Evolutionary conservation across 371 early-diverging fungal genomes (phyloP).

Genomic region (Apophysomyces variabilis): DNA sequence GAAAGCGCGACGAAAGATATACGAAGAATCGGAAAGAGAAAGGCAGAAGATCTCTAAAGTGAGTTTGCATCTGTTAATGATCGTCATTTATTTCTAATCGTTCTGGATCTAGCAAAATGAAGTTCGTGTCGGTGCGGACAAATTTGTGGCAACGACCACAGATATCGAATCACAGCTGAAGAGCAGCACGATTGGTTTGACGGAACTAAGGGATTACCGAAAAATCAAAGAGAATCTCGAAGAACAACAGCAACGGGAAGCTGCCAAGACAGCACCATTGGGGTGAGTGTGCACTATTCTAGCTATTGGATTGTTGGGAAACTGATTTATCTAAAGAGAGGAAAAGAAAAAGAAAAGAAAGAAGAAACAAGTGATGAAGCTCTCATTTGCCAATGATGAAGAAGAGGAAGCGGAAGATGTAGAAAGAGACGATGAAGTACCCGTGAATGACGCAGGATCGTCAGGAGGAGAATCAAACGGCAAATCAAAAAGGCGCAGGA

Average conservation of each 20-base stretch:
- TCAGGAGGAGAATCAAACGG: slow-evolving; percentile 22
- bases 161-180: slow-evolving; percentile 86
- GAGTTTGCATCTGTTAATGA: slow-evolving; percentile 11
- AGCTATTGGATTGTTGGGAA: neutral
- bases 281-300: slow-evolving; percentile 24
- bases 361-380: slow-evolving; percentile 61
- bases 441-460: slow-evolving; percentile 21
- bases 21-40: slow-evolving; percentile 76
- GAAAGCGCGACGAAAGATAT: slow-evolving; percentile 75
- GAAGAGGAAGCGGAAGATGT: slow-evolving; percentile 35
- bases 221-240: slow-evolving; percentile 82
- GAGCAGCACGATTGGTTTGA: slow-evolving; percentile 87
- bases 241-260: slow-evolving; percentile 78
- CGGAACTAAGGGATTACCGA: slow-evolving; percentile 87
- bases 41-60: slow-evolving; percentile 81
- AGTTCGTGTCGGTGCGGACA: slow-evolving; percentile 78
- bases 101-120: slow-evolving; percentile 59
- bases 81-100: neutral
- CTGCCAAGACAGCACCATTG: slow-evolving; percentile 66
- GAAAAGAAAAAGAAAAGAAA: slow-evolving; percentile 68
- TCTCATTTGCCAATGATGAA: slow-evolving; percentile 74
- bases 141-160: slow-evolving; percentile 80
- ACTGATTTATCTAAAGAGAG: slow-evolving; percentile 33
- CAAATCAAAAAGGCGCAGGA: slow-evolving; percentile 59
- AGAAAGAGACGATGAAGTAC: slow-evolving; percentile 47